These are phyloP conservation scores for Vitellaria paradoxa DNA, from an alignment of 179 eudicot genomes.

Conservation along the genomic window DNA sequence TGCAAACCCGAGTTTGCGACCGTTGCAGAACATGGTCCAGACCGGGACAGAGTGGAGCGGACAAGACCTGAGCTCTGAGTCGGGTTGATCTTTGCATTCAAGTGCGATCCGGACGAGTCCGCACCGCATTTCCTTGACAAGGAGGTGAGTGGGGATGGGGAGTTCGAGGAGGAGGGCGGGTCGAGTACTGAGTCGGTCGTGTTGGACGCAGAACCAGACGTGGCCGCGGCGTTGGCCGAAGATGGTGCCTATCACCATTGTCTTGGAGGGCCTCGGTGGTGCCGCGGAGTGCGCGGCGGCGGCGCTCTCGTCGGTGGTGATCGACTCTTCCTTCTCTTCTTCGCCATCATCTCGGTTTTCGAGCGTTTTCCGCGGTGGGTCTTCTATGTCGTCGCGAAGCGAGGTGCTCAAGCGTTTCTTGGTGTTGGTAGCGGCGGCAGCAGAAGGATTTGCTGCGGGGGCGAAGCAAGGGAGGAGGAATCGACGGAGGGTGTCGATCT, in stretches of 20 bases:
- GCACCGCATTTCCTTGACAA: conserved; percentile 65
- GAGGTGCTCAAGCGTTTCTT: conserved; percentile 88
- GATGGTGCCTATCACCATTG: conserved; percentile 84
- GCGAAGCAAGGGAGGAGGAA: conserved; percentile 67
- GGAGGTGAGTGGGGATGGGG: conserved; percentile 57
- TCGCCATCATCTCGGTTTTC: not conserved
- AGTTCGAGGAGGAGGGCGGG: conserved; percentile 75
- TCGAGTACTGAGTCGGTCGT: conserved; percentile 49
- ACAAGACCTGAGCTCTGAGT: conserved; percentile 41
- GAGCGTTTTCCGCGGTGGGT: conserved; percentile 5
- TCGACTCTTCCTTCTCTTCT: conserved; percentile 9
- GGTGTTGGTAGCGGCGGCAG: conserved; percentile 34
- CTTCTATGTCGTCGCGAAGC: conserved; percentile 54
- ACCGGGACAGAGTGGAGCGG: conserved; percentile 61
- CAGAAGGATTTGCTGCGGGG: conserved; percentile 24
- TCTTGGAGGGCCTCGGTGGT: conserved; percentile 60
- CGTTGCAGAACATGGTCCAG: conserved; percentile 78
- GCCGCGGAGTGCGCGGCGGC: conserved; percentile 15
- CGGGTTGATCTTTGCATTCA: conserved; percentile 36
- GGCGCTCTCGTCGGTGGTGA: conserved; percentile 13
- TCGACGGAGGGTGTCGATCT: conserved; percentile 60
- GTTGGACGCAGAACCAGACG: conserved; percentile 82
- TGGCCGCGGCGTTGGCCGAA: conserved; percentile 80
- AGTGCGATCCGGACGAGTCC: conserved; percentile 69
- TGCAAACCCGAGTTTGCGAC: conserved; percentile 75